Percentiles rank a stretch among this genome's conserved stretches.
These are phyloP conservation scores for Alternaria sp. DNA, from an alignment of 2,329 filamentous ascomycete genomes.

Conservation along the genomic window DNA sequence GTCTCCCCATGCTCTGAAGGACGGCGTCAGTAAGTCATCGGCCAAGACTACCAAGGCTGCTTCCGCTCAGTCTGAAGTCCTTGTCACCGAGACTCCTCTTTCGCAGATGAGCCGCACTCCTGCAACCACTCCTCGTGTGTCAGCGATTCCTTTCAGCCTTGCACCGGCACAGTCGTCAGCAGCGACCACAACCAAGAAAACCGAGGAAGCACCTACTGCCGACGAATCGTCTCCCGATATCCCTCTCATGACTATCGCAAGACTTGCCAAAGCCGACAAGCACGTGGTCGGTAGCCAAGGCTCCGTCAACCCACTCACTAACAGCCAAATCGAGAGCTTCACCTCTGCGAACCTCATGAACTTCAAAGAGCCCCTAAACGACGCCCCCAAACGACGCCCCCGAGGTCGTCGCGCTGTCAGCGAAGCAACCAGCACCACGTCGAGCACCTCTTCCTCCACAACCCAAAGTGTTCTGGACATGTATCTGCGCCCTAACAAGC, in stretches of 20 bases:
- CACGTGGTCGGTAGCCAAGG: neutral
- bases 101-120: constrained; percentile 9
- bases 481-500: constrained; percentile 29
- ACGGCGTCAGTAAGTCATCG: neutral
- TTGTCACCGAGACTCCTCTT: constrained; percentile 22
- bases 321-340: constrained; percentile 8
- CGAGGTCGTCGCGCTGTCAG: constrained; percentile 8
- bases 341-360: constrained; percentile 22
- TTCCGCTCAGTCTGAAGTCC: constrained; percentile 4
- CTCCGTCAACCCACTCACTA: constrained; percentile 2
- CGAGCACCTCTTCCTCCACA: constrained; percentile 21
- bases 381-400: constrained; percentile 20
- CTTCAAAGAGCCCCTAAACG: constrained; percentile 23
- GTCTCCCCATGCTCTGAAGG: neutral
- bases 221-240: constrained; percentile 2
- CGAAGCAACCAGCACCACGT: constrained; percentile 11
- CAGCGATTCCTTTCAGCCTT: constrained; percentile 21
- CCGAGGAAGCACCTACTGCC: neutral
- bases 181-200: constrained; percentile 1
- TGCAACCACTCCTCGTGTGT: constrained; percentile 1
- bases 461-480: constrained; percentile 29
- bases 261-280: neutral
- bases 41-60: neutral
- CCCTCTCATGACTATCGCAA: neutral
- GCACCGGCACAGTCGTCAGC: neutral